These are phyloP conservation scores for Yamadazyma songkhlaensis DNA, from an alignment of 1,139 yeast species.

Conservation along the genomic window DNA sequence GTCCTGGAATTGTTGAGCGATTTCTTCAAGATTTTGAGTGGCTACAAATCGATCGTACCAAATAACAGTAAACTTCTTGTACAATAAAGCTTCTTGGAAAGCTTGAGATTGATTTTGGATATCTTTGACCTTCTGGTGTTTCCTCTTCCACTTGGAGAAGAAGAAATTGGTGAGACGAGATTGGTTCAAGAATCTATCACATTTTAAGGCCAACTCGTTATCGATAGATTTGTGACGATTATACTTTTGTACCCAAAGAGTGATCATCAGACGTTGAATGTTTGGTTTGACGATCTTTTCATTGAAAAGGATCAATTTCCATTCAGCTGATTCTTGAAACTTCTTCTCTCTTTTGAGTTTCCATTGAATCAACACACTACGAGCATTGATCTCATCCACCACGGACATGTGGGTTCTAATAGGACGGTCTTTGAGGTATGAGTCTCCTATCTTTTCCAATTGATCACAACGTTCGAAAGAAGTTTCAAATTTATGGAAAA, in stretches of 20 bases:
- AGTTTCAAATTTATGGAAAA: constrained; percentile 7
- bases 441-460: not conserved
- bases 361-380: constrained; percentile 17
- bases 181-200: constrained; percentile 12
- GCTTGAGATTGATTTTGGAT: constrained; percentile 14
- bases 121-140: constrained; percentile 5
- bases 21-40: constrained; percentile 22
- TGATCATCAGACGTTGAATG: constrained; percentile 13
- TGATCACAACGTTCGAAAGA: not conserved
- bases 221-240: constrained; percentile 13
- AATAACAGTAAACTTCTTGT: constrained; percentile 27
- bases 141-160: constrained; percentile 14
- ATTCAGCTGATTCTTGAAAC: constrained; percentile 16
- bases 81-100: constrained; percentile 23
- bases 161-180: constrained; percentile 9
- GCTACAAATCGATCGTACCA: constrained; percentile 35
- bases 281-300: constrained; percentile 11
- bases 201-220: constrained; percentile 13
- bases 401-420: constrained; percentile 3
- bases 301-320: constrained; percentile 17
- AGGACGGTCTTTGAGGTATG: constrained; percentile 1
- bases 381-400: constrained; percentile 3
- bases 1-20: constrained; percentile 28
- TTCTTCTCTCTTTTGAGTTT: constrained; percentile 12
- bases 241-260: constrained; percentile 22